Base-by-base conservation (phyloP, 164 flowering plant species). In the Saururus chinensis region DNA sequence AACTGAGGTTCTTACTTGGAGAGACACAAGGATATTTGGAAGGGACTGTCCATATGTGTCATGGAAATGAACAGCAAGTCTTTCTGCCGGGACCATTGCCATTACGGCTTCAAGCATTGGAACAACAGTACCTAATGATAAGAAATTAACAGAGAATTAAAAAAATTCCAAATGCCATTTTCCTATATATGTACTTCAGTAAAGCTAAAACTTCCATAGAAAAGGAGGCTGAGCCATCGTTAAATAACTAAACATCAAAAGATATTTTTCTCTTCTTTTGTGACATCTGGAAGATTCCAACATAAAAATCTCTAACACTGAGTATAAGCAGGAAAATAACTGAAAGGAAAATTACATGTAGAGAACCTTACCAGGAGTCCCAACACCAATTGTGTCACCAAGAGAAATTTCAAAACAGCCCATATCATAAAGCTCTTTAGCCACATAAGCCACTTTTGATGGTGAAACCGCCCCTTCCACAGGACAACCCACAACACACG, bases 11-110 rank as follows among this genome's bases (percentile, higher is more conserved):
- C 67, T 77, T 75, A 89, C 99, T 69, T 91, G 99, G 70, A 95
- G 92, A 53, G 99, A 87, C 9, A 82, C 61, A 40, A 91, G 72
- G 68, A 95, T 91, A 70, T 95, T 95, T 59, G 99, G 66, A 78
- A 95, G 96, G 73, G 99, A 79, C 61, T 95, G 99, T 40, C 98
- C 99, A 61, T 95, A 91, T 14, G 98, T 91, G 73, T 95, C 99
- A 74, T 95, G 99, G 77, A 91, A 95, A 80, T 95, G 99, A 14
- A 91, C 98, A 41, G 99, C 96, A 62, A 95, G 87, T 77, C 79
- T 95, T 62, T 89, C 96, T 19, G 71, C 73, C 23, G 99, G 98
- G 40, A 91, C 96, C 67, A 86, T 87, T 41, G 79, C 82, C 86
- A 82, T 86, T 52, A 95, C 99, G 70, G 96, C 92, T 75, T 81